These are phyloP conservation scores for Yamagishiella unicocca DNA, from an alignment of 139 green algal genomes.

Conservation along the genomic window DNA sequence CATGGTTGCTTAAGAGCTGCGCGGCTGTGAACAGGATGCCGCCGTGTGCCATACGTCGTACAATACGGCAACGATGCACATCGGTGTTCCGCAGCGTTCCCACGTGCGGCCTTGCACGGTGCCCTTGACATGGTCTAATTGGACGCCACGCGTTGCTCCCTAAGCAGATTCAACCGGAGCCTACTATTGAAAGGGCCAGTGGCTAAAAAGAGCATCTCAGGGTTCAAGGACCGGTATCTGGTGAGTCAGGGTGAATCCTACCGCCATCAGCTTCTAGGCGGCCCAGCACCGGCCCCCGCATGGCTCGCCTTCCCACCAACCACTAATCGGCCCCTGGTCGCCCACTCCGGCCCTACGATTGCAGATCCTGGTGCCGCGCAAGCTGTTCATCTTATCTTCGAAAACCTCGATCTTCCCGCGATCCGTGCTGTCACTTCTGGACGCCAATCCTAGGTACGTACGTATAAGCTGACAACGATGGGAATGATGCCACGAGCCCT, in stretches of 20 bases:
- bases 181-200: conserved; percentile 61
- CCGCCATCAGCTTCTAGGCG: neutral
- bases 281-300: neutral
- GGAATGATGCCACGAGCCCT: too few species aligned
- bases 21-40: too few species aligned
- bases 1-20: too few species aligned
- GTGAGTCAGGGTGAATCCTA: conserved; percentile 20
- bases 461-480: too few species aligned
- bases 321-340: too few species aligned
- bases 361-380: conserved; percentile 50
- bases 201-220: conserved; percentile 53
- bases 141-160: too few species aligned
- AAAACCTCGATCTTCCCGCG: conserved; percentile 44
- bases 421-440: conserved; percentile 40
- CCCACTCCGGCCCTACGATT: too few species aligned
- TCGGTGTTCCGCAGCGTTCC: too few species aligned
- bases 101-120: too few species aligned
- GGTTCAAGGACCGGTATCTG: conserved; percentile 58
- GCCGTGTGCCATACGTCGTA: too few species aligned
- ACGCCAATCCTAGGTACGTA: conserved; percentile 35
- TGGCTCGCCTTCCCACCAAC: neutral
- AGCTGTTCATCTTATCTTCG: conserved; percentile 42
- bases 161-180: conserved; percentile 52
- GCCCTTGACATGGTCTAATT: too few species aligned
- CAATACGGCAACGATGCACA: too few species aligned